Base-by-base conservation (phyloP, 306 rosid genomes). In the Cucurbita pepo region DNA sequence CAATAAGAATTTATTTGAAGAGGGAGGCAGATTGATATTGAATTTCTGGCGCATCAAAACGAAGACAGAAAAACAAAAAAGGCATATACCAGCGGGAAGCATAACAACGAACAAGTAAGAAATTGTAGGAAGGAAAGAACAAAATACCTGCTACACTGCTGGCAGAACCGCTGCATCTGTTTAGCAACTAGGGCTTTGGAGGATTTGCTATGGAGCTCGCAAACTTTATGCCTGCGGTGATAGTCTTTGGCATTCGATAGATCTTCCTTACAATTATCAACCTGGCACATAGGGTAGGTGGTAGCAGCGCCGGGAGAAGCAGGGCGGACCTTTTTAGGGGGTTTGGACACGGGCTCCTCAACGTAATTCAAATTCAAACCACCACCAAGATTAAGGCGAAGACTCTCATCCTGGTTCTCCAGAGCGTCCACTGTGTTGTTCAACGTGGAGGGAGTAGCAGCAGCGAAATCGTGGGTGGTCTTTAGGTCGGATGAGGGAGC, bases 111-210 rank as follows among this genome's bases (percentile, higher is more conserved):
- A 38, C 13, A 37, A 30, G 10, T 34, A 30, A 50, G 41, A 30
- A 56, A 53, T 9, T 14, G 4, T 37, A 55, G 30, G 14, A 63
- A 74, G 15, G 38, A 37, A 12, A 37, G 34, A 30, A 30, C 34
- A 30, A 5, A 30, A 4, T 50, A 88, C 93, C 97, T 89, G 86
- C 97, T 92, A 78, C 97, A 92, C 92, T 92, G 97, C 79, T 92
- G 97, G 79, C 97, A 92, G 75, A 92, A 92, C 66, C 97, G 66
- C 82, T 92, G 97, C 95, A 86, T 83, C 79, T 83, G 92, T 34
- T 77, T 81, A 30, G 82, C 82, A 38, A 89, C 88, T 11, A 81
- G 86, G 13, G 96, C 92, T 58, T 77, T 86, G 10, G 91, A 82
- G 74, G 97, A 81, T 76, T 92, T 92, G 75, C 96, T 86, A 22